Evolutionary conservation across 2,329 filamentous ascomycete species (phyloP).

Genomic region (Myriosclerotinia curreyana): DNA sequence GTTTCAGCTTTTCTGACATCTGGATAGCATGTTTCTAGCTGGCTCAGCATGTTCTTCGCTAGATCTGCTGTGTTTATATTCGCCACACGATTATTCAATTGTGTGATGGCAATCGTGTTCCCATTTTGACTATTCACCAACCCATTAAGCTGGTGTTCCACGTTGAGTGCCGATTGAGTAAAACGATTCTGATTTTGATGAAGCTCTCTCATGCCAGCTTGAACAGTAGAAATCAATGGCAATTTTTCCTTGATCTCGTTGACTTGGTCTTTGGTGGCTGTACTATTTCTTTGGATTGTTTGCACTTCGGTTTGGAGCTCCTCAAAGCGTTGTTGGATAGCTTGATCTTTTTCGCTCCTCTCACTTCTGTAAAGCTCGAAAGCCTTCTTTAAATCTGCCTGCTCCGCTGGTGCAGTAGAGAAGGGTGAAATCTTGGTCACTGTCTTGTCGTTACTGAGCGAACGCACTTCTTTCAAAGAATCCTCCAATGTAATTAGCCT

Average conservation of each 20-base stretch:
- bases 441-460: background rate
- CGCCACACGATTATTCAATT: slow-evolving; percentile 7
- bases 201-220: background rate
- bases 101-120: slow-evolving; percentile 10
- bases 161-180: background rate
- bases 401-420: background rate
- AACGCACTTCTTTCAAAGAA: background rate
- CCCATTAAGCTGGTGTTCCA: background rate
- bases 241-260: background rate
- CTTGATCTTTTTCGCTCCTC: background rate
- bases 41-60: slow-evolving; percentile 15
- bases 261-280: background rate
- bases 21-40: slow-evolving; percentile 18
- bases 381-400: slow-evolving; percentile 4
- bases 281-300: too few species aligned
- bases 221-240: background rate
- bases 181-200: background rate
- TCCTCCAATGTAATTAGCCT: slow-evolving; percentile 7
- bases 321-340: background rate
- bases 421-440: background rate
- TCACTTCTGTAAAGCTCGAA: slow-evolving; percentile 1
- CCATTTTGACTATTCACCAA: background rate
- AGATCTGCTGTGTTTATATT: slow-evolving; percentile 15
- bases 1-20: slow-evolving; percentile 6
- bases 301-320: background rate